Percentiles rank a stretch among this genome's conserved stretches.
Conservation (phyloP, 2,329 filamentous ascomycete species). For the Exophiala sideris region DNA sequence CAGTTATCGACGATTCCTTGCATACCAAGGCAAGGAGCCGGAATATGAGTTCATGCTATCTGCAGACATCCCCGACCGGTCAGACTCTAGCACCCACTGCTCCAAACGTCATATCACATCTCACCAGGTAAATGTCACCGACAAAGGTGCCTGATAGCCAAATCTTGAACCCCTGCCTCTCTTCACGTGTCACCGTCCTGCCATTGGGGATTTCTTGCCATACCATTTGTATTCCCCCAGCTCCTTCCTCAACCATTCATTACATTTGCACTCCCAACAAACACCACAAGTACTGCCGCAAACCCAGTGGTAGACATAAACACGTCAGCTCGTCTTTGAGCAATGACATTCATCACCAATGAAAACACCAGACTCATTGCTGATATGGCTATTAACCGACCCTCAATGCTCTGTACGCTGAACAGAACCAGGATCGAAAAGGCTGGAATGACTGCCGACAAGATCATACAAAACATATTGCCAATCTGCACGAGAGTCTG, state of each 20-base stretch:
- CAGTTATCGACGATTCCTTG: too few species aligned
- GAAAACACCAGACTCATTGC: constrained; percentile 26
- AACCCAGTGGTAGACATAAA: constrained; percentile 27
- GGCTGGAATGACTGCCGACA: constrained; percentile 25
- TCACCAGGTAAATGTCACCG: not conserved
- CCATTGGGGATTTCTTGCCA: constrained; percentile 17
- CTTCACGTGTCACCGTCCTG: constrained; percentile 14
- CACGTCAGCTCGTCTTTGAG: constrained; percentile 24
- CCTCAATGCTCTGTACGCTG: constrained; percentile 21
- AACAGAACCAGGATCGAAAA: constrained; percentile 24
- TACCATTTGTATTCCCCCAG: constrained; percentile 5
- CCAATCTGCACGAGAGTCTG: constrained; percentile 21
- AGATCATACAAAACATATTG: constrained; percentile 24
- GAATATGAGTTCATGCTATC: too few species aligned
- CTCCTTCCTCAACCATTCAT: constrained; percentile 12
- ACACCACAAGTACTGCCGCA: constrained; percentile 26
- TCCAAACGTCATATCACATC: too few species aligned
- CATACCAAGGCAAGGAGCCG: too few species aligned
- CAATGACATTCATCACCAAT: constrained; percentile 26
- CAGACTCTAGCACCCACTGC: too few species aligned
- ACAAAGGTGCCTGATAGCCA: not conserved
- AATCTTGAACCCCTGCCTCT: not conserved
- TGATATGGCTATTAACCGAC: constrained; percentile 21
- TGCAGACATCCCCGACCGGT: too few species aligned
- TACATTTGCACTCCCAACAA: constrained; percentile 23